A percentile compares a stretch with the other conserved stretches of the same genome.
Evolutionary conservation across 768 basidiomycete genomes (phyloP).

Genomic region (Daedaleopsis sinensis): DNA sequence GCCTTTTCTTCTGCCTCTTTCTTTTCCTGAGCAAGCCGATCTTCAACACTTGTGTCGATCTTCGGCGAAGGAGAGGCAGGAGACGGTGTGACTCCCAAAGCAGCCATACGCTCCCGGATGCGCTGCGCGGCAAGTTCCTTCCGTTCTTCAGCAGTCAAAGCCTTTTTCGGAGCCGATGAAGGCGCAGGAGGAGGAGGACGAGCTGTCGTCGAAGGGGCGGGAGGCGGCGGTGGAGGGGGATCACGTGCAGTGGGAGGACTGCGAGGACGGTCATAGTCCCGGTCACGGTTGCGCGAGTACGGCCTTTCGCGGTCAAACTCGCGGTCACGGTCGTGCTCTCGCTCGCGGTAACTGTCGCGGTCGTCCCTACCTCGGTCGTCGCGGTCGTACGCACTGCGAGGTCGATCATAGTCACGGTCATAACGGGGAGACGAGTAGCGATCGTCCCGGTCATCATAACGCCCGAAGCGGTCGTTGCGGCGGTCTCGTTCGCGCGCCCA

Average conservation of each 20-base stretch:
- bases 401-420: constrained; percentile 41
- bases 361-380: constrained; percentile 52
- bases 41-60: constrained; percentile 82
- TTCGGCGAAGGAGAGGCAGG: constrained; percentile 44
- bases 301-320: constrained; percentile 41
- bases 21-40: constrained; percentile 83
- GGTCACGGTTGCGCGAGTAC: constrained; percentile 39
- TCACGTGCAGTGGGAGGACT: constrained; percentile 44
- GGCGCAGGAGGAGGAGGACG: constrained; percentile 56
- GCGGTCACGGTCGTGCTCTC: constrained; percentile 33
- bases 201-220: constrained; percentile 46
- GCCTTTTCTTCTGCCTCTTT: constrained; percentile 90
- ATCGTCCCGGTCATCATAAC: constrained; percentile 57
- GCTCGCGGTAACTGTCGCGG: constrained; percentile 34
- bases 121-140: constrained; percentile 79
- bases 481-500: constrained; percentile 80
- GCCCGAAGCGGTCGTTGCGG: constrained; percentile 79
- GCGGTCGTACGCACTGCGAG: constrained; percentile 36
- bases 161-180: constrained; percentile 66
- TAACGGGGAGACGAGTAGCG: constrained; percentile 44
- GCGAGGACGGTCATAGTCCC: constrained; percentile 40
- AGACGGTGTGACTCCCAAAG: constrained; percentile 67
- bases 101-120: constrained; percentile 83
- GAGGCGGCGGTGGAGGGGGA: constrained; percentile 52
- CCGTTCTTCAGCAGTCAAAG: constrained; percentile 80